phyloP scores from a whole-genome alignment of 441 rosid species.

The Pelargonium cotyledonis region DNA sequence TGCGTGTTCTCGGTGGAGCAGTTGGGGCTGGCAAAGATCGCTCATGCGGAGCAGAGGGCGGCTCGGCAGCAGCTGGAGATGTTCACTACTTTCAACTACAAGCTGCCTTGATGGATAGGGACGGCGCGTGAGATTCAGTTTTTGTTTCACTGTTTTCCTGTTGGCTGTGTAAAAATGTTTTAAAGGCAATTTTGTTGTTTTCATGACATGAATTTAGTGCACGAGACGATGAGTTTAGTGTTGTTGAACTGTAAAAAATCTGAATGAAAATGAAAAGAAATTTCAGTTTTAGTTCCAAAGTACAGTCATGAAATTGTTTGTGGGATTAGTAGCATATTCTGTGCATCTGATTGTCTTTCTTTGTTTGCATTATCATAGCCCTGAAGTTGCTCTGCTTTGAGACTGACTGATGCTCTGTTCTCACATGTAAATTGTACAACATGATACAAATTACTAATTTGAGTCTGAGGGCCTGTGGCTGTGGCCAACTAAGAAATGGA shows the following conservation, averaged over 20 bases:
- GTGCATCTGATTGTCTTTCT: neutral
- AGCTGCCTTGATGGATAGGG: neutral
- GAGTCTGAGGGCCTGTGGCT: too few species aligned
- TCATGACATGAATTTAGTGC: too few species aligned
- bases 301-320: neutral
- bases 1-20: constrained; percentile 51
- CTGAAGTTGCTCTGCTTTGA: too few species aligned
- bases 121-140: neutral
- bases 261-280: neutral
- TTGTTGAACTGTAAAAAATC: too few species aligned
- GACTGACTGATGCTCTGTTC: too few species aligned
- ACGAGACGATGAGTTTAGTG: too few species aligned
- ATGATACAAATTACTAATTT: too few species aligned
- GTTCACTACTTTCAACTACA: neutral
- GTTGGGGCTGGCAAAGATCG: constrained; percentile 24
- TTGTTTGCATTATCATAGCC: too few species aligned
- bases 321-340: neutral
- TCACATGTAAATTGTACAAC: too few species aligned
- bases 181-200: neutral
- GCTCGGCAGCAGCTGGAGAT: neutral
- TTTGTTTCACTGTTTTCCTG: neutral
- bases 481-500: too few species aligned
- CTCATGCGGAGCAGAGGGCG: constrained; percentile 11
- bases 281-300: neutral
- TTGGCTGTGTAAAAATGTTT: too few species aligned